Conservation (phyloP, 306 rosid genomes). For the Sicyos edulis region DNA sequence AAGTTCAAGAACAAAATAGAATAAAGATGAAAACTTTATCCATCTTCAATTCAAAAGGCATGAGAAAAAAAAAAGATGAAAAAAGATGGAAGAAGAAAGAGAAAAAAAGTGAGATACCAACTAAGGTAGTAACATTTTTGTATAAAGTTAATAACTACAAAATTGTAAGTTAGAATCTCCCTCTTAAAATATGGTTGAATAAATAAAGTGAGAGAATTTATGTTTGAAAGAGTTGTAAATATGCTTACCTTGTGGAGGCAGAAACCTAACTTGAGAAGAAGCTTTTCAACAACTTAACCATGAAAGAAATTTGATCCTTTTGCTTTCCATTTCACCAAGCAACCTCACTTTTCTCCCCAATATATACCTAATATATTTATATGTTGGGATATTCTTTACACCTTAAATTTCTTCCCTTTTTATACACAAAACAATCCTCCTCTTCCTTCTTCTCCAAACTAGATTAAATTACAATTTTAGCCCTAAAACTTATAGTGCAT, state of each 20-base stretch:
- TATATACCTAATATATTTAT: background rate
- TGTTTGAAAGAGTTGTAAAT: background rate
- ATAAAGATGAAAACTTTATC: background rate
- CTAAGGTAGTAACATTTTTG: no score
- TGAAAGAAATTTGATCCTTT: background rate
- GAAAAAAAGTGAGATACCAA: background rate
- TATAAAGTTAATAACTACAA: no score
- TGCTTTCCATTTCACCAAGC: conserved; percentile 12
- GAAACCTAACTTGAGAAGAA: background rate
- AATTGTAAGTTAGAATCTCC: no score
- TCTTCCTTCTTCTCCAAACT: background rate
- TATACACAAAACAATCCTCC: background rate
- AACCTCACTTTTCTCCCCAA: background rate
- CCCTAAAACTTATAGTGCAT: background rate
- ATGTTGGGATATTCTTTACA: background rate
- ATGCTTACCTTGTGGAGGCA: conserved; percentile 9
- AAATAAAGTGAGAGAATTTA: no score
- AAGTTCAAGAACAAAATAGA: background rate
- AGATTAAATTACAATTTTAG: background rate
- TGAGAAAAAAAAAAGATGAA: background rate
- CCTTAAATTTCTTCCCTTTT: background rate
- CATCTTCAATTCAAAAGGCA: background rate
- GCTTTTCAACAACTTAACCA: background rate
- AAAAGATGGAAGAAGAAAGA: background rate
- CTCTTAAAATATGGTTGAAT: no score